Conservation (phyloP, 345 rosid genomes). For the Eucalyptus tenuipes region DNA sequence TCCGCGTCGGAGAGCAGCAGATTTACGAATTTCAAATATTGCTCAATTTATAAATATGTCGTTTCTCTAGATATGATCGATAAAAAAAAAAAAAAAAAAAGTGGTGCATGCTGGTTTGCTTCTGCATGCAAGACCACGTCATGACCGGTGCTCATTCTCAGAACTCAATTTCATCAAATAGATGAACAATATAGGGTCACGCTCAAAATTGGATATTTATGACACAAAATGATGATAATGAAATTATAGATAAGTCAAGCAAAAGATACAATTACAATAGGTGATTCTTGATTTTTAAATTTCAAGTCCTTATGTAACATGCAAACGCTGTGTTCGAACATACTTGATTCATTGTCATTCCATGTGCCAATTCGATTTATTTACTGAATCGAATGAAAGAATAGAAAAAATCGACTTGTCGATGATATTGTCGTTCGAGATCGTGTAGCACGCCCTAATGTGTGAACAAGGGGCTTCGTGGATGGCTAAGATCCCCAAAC, state of each 20-base stretch:
- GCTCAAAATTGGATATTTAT: not conserved
- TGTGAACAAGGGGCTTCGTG: not conserved
- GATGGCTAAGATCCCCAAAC: not conserved
- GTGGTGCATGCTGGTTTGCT: rapidly evolving
- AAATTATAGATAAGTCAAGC: not conserved
- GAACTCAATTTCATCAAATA: not conserved
- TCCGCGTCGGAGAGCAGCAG: not conserved
- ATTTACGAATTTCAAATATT: not conserved
- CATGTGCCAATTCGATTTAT: not conserved
- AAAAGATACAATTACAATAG: not conserved
- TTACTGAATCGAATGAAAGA: not conserved
- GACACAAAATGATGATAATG: not conserved
- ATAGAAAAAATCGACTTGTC: not conserved
- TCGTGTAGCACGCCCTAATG: not conserved
- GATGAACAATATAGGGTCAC: rapidly evolving
- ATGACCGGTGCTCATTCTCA: rapidly evolving
- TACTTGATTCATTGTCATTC: not conserved
- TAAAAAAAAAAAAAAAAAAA: not conserved
- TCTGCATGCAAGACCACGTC: not conserved
- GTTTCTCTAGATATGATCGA: not conserved
- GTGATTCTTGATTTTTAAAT: not conserved
- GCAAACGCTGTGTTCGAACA: not conserved
- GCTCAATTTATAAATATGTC: not conserved
- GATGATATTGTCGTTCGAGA: not conserved
- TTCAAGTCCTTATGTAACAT: not conserved